These are phyloP conservation scores for Mortierella antarctica DNA, from an alignment of 192 early-diverging fungal genomes.

Conservation along the genomic window DNA sequence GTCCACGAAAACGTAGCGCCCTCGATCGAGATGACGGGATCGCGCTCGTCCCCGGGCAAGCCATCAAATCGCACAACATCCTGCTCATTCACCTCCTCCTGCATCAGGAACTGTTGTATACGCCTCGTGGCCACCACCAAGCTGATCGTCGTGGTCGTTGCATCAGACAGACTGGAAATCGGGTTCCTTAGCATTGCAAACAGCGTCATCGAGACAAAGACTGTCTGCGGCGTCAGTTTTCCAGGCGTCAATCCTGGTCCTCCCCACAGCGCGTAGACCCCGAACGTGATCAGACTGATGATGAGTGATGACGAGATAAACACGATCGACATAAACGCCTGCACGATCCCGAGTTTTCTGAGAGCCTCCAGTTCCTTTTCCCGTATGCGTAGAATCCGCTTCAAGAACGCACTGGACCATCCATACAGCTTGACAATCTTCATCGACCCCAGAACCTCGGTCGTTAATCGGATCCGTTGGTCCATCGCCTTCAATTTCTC, in stretches of 20 bases:
- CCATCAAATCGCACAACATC: slow-evolving; percentile 19
- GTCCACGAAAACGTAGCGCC: slow-evolving; percentile 20
- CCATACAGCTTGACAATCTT: slow-evolving; percentile 55
- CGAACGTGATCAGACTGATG: slow-evolving; percentile 46
- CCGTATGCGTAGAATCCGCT: slow-evolving; percentile 30
- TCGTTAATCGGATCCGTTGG: slow-evolving; percentile 50
- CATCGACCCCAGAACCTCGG: slow-evolving; percentile 48
- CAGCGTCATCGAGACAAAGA: slow-evolving; percentile 72
- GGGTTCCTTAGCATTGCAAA: slow-evolving; percentile 72
- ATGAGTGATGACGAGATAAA: slow-evolving; percentile 43
- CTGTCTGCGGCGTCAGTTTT: slow-evolving; percentile 53
- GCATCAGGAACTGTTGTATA: slow-evolving; percentile 56
- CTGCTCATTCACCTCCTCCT: slow-evolving; percentile 34
- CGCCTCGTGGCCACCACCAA: slow-evolving; percentile 66
- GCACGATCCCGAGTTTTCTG: slow-evolving; percentile 20
- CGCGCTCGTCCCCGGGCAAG: slow-evolving; percentile 10
- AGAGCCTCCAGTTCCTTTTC: slow-evolving; percentile 32
- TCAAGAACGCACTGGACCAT: slow-evolving; percentile 34
- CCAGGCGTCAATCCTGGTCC: slow-evolving; percentile 41
- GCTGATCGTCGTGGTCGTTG: slow-evolving; percentile 63
- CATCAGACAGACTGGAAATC: slow-evolving; percentile 66
- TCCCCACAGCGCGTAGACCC: slow-evolving; percentile 37
- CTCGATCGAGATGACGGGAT: slow-evolving; percentile 25
- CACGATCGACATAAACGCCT: slow-evolving; percentile 44
- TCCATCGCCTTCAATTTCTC: slow-evolving; percentile 49